Evolutionary conservation across 108 stramenopile species (phyloP).

Genomic region (Conticribra weissflogii): DNA sequence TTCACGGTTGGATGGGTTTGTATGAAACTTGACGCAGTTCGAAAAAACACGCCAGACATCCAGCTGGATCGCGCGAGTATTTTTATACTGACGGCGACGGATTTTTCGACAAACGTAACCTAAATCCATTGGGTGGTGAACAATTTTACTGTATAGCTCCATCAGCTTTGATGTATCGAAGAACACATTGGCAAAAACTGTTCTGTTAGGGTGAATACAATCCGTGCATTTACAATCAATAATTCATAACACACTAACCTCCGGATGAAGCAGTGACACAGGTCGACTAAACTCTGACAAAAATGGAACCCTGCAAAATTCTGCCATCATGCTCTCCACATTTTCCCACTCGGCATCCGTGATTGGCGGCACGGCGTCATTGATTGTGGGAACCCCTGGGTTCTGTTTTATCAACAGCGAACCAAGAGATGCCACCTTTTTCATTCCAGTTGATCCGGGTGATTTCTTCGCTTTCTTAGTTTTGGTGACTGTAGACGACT

Average conservation of each 20-base stretch:
- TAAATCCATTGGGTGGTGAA: constrained; percentile 84
- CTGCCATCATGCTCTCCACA: constrained; percentile 70
- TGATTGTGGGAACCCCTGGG: constrained; percentile 56
- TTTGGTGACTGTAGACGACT: neutral
- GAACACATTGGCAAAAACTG: too few species aligned
- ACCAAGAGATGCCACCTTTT: constrained; percentile 16
- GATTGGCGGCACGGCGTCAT: constrained; percentile 62
- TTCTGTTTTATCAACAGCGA: constrained; percentile 18
- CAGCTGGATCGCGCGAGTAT: constrained; percentile 71
- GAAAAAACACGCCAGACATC: constrained; percentile 91
- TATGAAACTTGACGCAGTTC: constrained; percentile 88
- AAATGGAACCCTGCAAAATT: constrained; percentile 86
- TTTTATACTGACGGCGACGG: constrained; percentile 71
- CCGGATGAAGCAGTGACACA: constrained; percentile 83
- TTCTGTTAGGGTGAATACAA: too few species aligned
- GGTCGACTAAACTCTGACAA: constrained; percentile 90
- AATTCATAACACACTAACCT: constrained; percentile 62
- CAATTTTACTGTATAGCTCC: constrained; percentile 76
- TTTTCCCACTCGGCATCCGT: constrained; percentile 78
- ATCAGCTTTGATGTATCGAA: constrained; percentile 68
- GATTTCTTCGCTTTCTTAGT: constrained; percentile 4
- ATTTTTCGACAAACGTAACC: constrained; percentile 81
- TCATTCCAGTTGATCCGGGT: constrained; percentile 19
- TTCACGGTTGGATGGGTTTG: constrained; percentile 77
- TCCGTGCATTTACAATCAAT: too few species aligned